Percentiles rank a stretch among this genome's conserved stretches.
These are phyloP conservation scores for Fistulinella cinereoalba DNA, from an alignment of 1,284 basidiomycete species.

Conservation along the genomic window DNA sequence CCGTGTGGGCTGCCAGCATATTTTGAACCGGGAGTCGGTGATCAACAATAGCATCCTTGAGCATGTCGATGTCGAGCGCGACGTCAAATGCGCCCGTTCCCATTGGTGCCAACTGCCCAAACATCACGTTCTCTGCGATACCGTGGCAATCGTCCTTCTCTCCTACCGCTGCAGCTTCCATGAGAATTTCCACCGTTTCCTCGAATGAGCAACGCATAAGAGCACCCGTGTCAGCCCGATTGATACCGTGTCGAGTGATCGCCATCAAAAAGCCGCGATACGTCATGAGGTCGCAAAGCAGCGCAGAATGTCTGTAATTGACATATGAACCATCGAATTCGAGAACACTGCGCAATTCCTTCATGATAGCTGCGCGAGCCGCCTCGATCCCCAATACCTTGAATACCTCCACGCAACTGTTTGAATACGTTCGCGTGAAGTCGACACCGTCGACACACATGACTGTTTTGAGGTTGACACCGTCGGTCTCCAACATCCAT, in stretches of 20 bases:
- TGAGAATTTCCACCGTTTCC: conserved; percentile 98
- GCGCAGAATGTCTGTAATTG: conserved; percentile 95
- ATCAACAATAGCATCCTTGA: conserved; percentile 98
- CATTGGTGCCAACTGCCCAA: conserved; percentile 99
- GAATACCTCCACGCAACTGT: conserved; percentile 96
- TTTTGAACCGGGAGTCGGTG: conserved; percentile 88
- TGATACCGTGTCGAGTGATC: conserved; percentile 99
- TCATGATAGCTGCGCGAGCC: conserved; percentile 90
- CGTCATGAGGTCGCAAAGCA: conserved; percentile 98
- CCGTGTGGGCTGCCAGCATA: conserved; percentile 76
- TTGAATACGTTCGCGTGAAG: conserved; percentile 89
- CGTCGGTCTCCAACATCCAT: conserved; percentile 98
- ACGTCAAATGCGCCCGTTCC: conserved; percentile 96
- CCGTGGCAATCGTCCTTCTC: conserved; percentile 98
- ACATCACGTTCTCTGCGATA: conserved; percentile 97
- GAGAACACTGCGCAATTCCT: conserved; percentile 91
- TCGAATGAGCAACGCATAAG: conserved; percentile 99
- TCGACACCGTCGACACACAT: conserved; percentile 96
- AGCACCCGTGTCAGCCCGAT: conserved; percentile 94
- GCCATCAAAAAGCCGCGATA: conserved; percentile 96
- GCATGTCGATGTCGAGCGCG: conserved; percentile 94
- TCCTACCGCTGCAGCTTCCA: conserved; percentile 97
- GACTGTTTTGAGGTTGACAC: conserved; percentile 91
- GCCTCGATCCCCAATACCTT: conserved; percentile 98
- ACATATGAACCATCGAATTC: conserved; percentile 99